Evolutionary conservation across 805 yeast species (phyloP).

Genomic region (Wickerhamomyces pijperi): DNA sequence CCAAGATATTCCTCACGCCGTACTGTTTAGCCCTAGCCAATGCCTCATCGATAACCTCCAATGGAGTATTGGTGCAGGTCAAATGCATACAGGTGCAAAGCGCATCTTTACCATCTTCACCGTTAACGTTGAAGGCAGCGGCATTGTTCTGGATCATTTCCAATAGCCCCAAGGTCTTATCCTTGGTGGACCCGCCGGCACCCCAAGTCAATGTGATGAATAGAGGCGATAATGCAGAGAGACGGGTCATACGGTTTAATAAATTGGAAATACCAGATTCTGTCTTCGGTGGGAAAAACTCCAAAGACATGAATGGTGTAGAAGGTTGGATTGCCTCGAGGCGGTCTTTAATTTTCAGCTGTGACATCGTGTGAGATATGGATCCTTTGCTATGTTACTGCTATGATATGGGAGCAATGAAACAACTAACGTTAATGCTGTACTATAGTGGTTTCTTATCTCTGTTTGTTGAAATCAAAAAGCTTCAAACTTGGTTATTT

Average conservation of each 20-base stretch:
- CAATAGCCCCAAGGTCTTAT: slow-evolving; percentile 78
- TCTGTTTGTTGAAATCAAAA: no score
- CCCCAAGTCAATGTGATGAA: slow-evolving; percentile 98
- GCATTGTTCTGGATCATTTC: slow-evolving; percentile 46
- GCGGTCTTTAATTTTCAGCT: neutral
- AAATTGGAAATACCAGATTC: slow-evolving; percentile 78
- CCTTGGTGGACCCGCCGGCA: slow-evolving; percentile 92
- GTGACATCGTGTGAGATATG: no score
- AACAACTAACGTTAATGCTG: no score
- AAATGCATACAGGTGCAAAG: slow-evolving; percentile 90
- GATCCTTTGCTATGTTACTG: no score
- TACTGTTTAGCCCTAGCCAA: slow-evolving; percentile 53
- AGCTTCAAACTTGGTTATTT: no score
- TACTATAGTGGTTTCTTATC: no score
- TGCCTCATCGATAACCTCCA: slow-evolving; percentile 67
- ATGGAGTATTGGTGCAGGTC: slow-evolving; percentile 91
- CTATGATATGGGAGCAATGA: no score
- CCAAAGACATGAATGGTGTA: slow-evolving; percentile 66
- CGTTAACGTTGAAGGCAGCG: slow-evolving; percentile 36
- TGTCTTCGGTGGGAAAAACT: slow-evolving; percentile 97
- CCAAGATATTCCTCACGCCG: slow-evolving; percentile 86
- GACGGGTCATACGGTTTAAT: slow-evolving; percentile 75
- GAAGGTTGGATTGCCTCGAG: neutral
- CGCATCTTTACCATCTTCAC: no score
- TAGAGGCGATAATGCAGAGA: slow-evolving; percentile 79